These are phyloP conservation scores for Ceratocystis diversiconidia DNA, from an alignment of 2,329 filamentous ascomycete genomes.

Conservation along the genomic window DNA sequence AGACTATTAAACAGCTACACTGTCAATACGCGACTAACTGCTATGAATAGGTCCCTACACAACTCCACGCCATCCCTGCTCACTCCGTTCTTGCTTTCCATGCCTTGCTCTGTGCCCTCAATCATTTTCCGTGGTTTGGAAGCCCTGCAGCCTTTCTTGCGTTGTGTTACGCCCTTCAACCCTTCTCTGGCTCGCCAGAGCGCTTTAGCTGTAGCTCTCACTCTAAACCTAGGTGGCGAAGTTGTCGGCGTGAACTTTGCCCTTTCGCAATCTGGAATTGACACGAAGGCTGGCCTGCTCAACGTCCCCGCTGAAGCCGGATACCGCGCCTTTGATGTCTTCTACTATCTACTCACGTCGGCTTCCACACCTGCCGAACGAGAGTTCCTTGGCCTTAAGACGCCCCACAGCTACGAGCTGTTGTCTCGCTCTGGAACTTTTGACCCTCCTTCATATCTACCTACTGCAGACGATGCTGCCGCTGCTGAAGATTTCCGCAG, in stretches of 20 bases:
- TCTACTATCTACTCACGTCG: slow-evolving; percentile 91
- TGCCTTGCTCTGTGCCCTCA: slow-evolving; percentile 66
- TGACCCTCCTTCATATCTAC: slow-evolving; percentile 71
- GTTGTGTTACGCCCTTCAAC: slow-evolving; percentile 77
- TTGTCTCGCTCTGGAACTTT: slow-evolving; percentile 77
- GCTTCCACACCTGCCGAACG: slow-evolving; percentile 77
- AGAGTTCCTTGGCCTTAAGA: slow-evolving; percentile 71
- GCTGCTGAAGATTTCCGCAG: slow-evolving; percentile 84
- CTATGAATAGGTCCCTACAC: slow-evolving; percentile 57
- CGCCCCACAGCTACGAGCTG: slow-evolving; percentile 61
- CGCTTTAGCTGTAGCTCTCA: slow-evolving; percentile 67
- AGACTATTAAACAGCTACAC: not conserved
- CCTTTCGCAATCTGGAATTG: slow-evolving; percentile 74
- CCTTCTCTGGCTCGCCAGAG: slow-evolving; percentile 70
- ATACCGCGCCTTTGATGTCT: slow-evolving; percentile 89
- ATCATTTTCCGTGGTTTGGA: slow-evolving; percentile 65
- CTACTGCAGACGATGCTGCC: slow-evolving; percentile 82
- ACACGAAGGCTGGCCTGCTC: slow-evolving; percentile 66
- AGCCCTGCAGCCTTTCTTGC: slow-evolving; percentile 71
- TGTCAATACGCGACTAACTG: not conserved
- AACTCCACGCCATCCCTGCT: slow-evolving; percentile 76
- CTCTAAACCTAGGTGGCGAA: slow-evolving; percentile 65
- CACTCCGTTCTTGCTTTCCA: slow-evolving; percentile 61
- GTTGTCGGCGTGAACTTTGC: slow-evolving; percentile 62
- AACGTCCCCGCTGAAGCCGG: slow-evolving; percentile 66